Conservation (phyloP, 495 filamentous ascomycete genomes). For the Cercophora samala region DNA sequence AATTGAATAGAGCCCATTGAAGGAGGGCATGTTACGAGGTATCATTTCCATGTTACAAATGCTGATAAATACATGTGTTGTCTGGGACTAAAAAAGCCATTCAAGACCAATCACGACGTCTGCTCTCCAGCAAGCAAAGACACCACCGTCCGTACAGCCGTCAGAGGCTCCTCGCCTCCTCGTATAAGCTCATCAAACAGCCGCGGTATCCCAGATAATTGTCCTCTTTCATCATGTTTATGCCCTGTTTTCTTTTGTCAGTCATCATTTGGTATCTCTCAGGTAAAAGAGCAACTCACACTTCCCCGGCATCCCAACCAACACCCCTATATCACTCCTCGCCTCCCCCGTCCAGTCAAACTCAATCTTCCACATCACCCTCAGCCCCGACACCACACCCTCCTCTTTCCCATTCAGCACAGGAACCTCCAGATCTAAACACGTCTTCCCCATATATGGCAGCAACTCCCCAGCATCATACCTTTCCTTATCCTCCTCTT, state of each 20-base stretch:
- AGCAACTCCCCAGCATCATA: slow-evolving; percentile 27
- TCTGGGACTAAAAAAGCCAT: background rate
- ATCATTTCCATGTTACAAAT: background rate
- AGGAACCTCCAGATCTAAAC: slow-evolving; percentile 41
- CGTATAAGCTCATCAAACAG: slow-evolving; percentile 52
- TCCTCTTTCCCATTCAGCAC: slow-evolving; percentile 10
- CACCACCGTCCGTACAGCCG: slow-evolving; percentile 51
- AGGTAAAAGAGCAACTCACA: slow-evolving; percentile 44
- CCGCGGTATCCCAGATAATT: slow-evolving; percentile 47
- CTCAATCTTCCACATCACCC: slow-evolving; percentile 54
- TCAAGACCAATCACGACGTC: slow-evolving; percentile 9
- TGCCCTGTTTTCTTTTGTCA: slow-evolving; percentile 44
- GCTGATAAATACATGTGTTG: background rate
- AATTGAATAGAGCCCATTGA: too few relatives aligned
- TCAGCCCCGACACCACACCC: slow-evolving; percentile 30
- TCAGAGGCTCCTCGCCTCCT: slow-evolving; percentile 48
- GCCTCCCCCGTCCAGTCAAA: slow-evolving; percentile 66
- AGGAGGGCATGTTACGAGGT: background rate
- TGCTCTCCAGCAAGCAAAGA: slow-evolving; percentile 47
- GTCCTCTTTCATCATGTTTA: slow-evolving; percentile 45
- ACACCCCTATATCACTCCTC: slow-evolving; percentile 46
- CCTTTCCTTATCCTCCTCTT: slow-evolving; percentile 8
- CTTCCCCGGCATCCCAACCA: slow-evolving; percentile 46
- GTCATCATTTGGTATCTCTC: slow-evolving; percentile 8
- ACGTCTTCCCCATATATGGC: slow-evolving; percentile 43